Percentiles rank a stretch among this genome's conserved stretches.
Conservation (phyloP, 306 rosid species). For the Hippophae tibetana region DNA sequence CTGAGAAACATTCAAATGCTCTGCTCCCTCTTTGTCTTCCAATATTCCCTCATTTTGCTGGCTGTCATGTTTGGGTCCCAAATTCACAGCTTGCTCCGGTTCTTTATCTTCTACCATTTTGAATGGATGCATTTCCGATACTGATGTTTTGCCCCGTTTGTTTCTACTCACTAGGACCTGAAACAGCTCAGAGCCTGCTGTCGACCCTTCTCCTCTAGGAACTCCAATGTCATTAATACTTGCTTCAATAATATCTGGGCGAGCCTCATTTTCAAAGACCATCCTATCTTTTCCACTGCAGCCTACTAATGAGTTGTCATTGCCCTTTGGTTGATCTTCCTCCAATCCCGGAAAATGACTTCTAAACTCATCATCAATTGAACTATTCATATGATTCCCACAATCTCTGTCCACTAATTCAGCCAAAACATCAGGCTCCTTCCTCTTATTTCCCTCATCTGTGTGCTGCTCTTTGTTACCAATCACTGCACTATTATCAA, state of each 20-base stretch:
- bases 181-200: conserved; percentile 8
- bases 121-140: conserved; percentile 9
- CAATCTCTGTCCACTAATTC: conserved; percentile 8
- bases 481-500: conserved; percentile 13
- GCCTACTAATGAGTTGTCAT: not conserved
- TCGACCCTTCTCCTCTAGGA: conserved; percentile 9
- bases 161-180: conserved; percentile 11
- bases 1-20: conserved; percentile 6
- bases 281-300: conserved; percentile 5
- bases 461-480: conserved; percentile 8
- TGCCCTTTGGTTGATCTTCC: conserved; percentile 17
- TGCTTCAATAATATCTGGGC: conserved; percentile 4
- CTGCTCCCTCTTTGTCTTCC: conserved; percentile 15
- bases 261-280: conserved; percentile 19
- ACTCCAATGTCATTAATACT: conserved; percentile 5
- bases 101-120: conserved; percentile 10
- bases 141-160: conserved; percentile 4
- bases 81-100: conserved; percentile 9
- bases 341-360: conserved; percentile 12
- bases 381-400: not conserved
- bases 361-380: not conserved
- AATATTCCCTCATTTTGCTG: conserved; percentile 4
- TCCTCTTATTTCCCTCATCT: conserved; percentile 11
- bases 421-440: not conserved
- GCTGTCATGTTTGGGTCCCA: conserved; percentile 8